Evolutionary conservation across 371 early-diverging fungal species (phyloP).

Genomic region (Mortierella sp.): DNA sequence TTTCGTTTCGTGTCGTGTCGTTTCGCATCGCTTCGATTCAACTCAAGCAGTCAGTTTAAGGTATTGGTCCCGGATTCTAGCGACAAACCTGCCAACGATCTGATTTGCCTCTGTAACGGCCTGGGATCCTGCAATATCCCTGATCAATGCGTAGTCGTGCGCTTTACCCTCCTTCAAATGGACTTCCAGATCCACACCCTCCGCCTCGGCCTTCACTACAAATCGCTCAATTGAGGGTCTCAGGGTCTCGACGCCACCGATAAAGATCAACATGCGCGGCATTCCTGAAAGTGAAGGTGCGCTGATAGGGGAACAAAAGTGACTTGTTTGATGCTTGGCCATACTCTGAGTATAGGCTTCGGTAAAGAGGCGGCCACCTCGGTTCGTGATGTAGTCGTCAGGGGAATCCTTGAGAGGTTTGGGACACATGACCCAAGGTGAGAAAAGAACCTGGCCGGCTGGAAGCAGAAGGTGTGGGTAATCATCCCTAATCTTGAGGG

Average conservation of each 20-base stretch:
- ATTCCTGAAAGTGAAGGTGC: slow-evolving; percentile 17
- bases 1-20: too few relatives aligned
- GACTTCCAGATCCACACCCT: slow-evolving; percentile 29
- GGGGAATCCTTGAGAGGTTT: slow-evolving; percentile 28
- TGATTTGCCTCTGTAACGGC: slow-evolving; percentile 22
- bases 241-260: slow-evolving; percentile 39
- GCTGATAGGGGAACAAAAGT: slow-evolving; percentile 24
- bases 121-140: slow-evolving; percentile 26
- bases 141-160: slow-evolving; percentile 40
- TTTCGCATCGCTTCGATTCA: too few relatives aligned
- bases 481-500: slow-evolving; percentile 38
- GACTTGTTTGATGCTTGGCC: slow-evolving; percentile 29
- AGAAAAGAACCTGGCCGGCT: slow-evolving; percentile 46
- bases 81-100: slow-evolving; percentile 32
- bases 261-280: slow-evolving; percentile 39
- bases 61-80: slow-evolving; percentile 19
- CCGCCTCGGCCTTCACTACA: slow-evolving; percentile 34
- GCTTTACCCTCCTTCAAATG: slow-evolving; percentile 24
- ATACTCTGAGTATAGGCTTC: slow-evolving; percentile 33
- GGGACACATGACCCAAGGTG: slow-evolving; percentile 48
- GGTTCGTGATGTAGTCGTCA: slow-evolving; percentile 31
- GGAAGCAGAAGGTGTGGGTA: slow-evolving; percentile 35
- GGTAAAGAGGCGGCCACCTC: slow-evolving; percentile 12
- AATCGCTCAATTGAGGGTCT: slow-evolving; percentile 44
- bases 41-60: slow-evolving; percentile 6